Conservation (phyloP, 192 early-diverging fungal species). For the Linnemannia zychae region DNA sequence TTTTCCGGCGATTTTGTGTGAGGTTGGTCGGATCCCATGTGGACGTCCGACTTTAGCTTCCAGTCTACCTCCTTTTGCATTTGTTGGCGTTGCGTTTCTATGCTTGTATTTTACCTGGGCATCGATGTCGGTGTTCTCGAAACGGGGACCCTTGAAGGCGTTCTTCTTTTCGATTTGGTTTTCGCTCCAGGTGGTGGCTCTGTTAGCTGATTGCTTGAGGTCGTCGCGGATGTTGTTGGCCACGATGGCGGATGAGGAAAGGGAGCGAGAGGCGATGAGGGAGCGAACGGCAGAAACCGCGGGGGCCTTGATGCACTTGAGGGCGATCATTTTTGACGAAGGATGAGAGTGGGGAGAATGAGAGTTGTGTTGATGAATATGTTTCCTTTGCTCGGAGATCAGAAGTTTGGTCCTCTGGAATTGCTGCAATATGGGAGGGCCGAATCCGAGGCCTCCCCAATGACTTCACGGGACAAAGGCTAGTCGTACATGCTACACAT, state of each 20-base stretch:
- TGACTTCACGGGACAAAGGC: too few relatives aligned
- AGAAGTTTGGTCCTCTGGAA: background rate
- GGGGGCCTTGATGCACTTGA: conserved; percentile 53
- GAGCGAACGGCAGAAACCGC: conserved; percentile 20
- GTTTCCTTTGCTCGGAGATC: background rate
- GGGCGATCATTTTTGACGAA: conserved; percentile 33
- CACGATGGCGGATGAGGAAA: conserved; percentile 34
- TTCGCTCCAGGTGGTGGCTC: conserved; percentile 80
- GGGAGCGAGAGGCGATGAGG: conserved; percentile 24
- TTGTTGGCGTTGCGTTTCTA: background rate
- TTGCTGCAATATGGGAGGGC: too few relatives aligned
- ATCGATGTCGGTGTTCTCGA: conserved; percentile 85
- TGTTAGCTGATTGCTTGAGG: conserved; percentile 81
- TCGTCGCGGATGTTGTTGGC: conserved; percentile 52
- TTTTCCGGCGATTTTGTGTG: background rate
- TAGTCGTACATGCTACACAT: too few relatives aligned
- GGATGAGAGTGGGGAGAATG: background rate
- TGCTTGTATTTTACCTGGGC: conserved; percentile 71
- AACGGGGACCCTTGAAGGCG: conserved; percentile 85
- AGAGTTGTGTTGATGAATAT: background rate
- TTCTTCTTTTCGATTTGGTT: conserved; percentile 77
- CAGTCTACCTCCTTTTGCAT: background rate
- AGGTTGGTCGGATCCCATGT: background rate
- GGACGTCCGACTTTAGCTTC: background rate
- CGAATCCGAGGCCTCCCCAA: too few relatives aligned